A percentile compares a stretch with the other conserved stretches of the same genome.
phyloP scores from a whole-genome alignment of 805 yeast species.

The Spathaspora passalidarum region DNA sequence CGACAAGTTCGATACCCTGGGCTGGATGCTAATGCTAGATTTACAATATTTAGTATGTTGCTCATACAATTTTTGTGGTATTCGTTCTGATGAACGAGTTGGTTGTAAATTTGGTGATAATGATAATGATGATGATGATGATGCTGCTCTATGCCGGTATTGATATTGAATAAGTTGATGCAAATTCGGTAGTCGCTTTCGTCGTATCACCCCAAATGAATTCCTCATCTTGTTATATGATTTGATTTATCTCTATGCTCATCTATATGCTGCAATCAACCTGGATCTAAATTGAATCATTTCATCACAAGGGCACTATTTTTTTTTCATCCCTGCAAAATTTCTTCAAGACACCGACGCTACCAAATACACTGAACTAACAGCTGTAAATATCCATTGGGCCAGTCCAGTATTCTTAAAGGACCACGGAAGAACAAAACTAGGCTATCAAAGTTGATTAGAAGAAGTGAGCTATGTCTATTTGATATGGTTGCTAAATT shows the following conservation, averaged over 20 bases:
- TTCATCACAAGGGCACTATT: neutral
- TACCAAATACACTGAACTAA: too few relatives aligned
- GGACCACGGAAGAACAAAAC: too few relatives aligned
- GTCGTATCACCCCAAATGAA: neutral
- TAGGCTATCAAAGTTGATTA: too few relatives aligned
- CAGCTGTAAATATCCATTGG: too few relatives aligned
- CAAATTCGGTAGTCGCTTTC: neutral
- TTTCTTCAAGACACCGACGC: too few relatives aligned
- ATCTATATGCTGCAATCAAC: neutral
- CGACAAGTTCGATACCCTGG: conserved; percentile 4
- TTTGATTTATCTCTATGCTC: neutral
- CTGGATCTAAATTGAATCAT: neutral
- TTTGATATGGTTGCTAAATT: too few relatives aligned
- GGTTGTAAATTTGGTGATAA: neutral
- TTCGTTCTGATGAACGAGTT: conserved; percentile 3
- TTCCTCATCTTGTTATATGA: neutral
- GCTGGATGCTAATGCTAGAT: conserved; percentile 4
- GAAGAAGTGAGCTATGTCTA: neutral
- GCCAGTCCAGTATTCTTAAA: too few relatives aligned
- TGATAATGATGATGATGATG: neutral
- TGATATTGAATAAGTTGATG: neutral
- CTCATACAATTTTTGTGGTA: conserved; percentile 5
- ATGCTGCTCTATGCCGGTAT: too few relatives aligned
- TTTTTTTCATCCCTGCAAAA: neutral
- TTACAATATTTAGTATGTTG: conserved; percentile 3